phyloP scores from a whole-genome alignment of 1,284 basidiomycete species.

The Puccinia triticina region DNA sequence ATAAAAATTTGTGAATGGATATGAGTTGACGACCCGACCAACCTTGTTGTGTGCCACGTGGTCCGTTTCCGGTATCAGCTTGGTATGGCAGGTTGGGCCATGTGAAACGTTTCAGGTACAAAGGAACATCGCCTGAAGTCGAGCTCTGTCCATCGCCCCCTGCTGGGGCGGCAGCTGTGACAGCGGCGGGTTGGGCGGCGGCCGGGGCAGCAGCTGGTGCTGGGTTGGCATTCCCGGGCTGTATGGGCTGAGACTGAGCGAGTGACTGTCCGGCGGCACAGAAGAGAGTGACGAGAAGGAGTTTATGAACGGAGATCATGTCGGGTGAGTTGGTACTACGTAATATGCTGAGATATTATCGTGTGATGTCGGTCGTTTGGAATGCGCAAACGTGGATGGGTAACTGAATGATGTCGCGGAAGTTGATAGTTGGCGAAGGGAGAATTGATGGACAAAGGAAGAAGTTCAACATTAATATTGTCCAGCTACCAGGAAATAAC shows the following conservation, averaged over 20 bases:
- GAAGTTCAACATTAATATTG: background rate
- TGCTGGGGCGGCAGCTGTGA: no score
- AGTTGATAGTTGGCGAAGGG: background rate
- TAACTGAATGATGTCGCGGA: background rate
- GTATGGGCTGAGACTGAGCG: background rate
- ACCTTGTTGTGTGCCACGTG: slow-evolving; percentile 43
- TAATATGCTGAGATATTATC: background rate
- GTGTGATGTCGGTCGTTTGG: background rate
- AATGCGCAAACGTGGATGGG: background rate
- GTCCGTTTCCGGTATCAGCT: slow-evolving; percentile 53
- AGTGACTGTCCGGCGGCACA: background rate
- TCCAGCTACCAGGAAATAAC: no score
- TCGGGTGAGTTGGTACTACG: background rate
- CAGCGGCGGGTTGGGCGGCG: background rate
- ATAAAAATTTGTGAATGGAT: background rate
- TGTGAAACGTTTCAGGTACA: slow-evolving; percentile 53
- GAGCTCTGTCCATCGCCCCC: slow-evolving; percentile 1
- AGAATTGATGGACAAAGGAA: background rate
- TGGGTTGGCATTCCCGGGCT: background rate
- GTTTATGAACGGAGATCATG: background rate
- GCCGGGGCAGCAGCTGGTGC: background rate
- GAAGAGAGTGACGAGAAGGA: slow-evolving; percentile 5
- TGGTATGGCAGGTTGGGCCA: slow-evolving; percentile 54
- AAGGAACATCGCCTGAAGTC: slow-evolving; percentile 53
- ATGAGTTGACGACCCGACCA: background rate